Evolutionary conservation across 768 basidiomycete species (phyloP), one percentile per base, ranked within the genome.

Genomic region (Gymnopilus junonius): DNA sequence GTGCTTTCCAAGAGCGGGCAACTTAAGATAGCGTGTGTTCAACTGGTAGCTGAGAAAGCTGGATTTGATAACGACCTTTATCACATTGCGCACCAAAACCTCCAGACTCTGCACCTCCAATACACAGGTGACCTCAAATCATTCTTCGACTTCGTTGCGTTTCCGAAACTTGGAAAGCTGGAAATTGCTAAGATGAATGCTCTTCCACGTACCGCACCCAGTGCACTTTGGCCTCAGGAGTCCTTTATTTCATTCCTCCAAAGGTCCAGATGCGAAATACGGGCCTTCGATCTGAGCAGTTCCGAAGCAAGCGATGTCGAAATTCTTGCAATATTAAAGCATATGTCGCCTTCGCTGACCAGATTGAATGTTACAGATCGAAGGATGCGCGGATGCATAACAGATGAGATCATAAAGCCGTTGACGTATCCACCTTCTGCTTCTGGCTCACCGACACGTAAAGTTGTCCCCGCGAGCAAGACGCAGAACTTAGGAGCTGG

Each of bases 101-200:
- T 65, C 14, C 20, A 58, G n/a, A 29, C 11, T 8, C 15, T 65
- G 17, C 37, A 37, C 32, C 35, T 65, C 32, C 42, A 48, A 12
- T 39, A 51, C 32, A 40, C 55, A 15, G 64, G 60, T 6, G 29
- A 21, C 29, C 32, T 62, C 4, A 29, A 4, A 2, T n/a, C 51
- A 8, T 7, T 65, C 17, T 74, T 73, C 56, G 62, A 65, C 32
- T 59, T 63, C 21, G 60, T 74, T 35, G 70, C 70, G 11, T 69
- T 75, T 21, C 75, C 75, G 3, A 42, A 32, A 7, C 65, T 77
- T 21, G 67, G 62, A 15, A 63, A 70, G 4, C 32, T 76, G 12
- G 66, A 67, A 14, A 56, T 74, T 57, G 6, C 40, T 4, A 42
- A 15, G 40, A n/a, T n/a, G n/a, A n/a, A n/a, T n/a, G n/a, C n/a